phyloP scores from a whole-genome alignment of 164 flowering plant species.

The Tetrastigma voinierianum region DNA sequence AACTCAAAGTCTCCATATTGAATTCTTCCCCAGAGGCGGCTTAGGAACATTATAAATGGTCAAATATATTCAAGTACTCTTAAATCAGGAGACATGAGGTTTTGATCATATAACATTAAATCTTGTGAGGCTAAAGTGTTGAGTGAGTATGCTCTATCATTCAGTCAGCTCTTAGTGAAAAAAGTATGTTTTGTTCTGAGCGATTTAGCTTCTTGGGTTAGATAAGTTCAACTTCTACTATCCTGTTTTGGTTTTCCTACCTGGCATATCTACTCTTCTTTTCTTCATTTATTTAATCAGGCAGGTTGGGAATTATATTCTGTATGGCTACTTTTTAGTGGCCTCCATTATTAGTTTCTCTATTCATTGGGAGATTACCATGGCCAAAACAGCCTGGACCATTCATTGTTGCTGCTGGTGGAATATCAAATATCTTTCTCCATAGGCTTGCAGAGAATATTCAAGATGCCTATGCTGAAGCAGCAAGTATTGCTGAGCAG shows the following conservation, averaged over 20 bases:
- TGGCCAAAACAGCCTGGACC: constrained; percentile 97
- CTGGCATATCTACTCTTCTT: not conserved
- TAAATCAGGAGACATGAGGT: too few relatives aligned
- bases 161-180: constrained; percentile 97
- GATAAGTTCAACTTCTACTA: not conserved
- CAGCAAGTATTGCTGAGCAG: constrained; percentile 99
- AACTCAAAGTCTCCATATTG: too few relatives aligned
- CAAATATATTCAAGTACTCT: too few relatives aligned
- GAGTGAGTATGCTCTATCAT: too few relatives aligned
- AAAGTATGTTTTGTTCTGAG: constrained; percentile 48
- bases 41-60: too few relatives aligned
- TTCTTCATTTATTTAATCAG: too few relatives aligned
- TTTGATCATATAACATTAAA: too few relatives aligned
- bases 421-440: constrained; percentile 92
- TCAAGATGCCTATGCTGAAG: constrained; percentile 99
- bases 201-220: not conserved
- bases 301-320: constrained; percentile 98
- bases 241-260: not conserved
- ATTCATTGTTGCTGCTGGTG: constrained; percentile 98
- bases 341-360: constrained; percentile 86
- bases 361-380: constrained; percentile 98
- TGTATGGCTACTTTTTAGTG: constrained; percentile 98
- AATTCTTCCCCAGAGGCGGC: too few relatives aligned
- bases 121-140: too few relatives aligned
- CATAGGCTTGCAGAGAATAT: constrained; percentile 99